phyloP scores from a whole-genome alignment of 768 basidiomycete species.

The Dacryopinax spathularia region DNA sequence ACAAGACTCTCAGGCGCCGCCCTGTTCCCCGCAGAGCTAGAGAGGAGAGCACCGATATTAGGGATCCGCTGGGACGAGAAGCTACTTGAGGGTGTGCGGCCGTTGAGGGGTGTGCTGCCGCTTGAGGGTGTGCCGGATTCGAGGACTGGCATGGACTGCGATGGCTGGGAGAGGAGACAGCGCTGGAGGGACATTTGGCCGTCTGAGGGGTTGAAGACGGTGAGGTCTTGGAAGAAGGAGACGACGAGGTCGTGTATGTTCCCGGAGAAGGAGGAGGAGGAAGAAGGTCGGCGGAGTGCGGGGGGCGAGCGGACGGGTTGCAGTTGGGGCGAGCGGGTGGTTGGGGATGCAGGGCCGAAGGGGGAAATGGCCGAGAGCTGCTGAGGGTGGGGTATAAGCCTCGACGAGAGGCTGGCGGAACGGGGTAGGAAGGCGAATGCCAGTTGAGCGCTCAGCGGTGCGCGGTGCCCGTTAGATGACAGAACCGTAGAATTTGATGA shows the following conservation, averaged over 20 bases:
- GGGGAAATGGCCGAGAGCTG: background rate
- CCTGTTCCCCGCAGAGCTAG: background rate
- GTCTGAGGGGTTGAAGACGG: conserved; percentile 50
- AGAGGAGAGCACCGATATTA: background rate
- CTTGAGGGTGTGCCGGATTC: background rate
- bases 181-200: conserved; percentile 43
- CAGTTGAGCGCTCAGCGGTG: background rate
- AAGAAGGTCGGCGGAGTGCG: background rate
- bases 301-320: background rate
- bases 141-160: background rate
- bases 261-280: background rate
- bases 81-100: background rate
- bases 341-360: background rate
- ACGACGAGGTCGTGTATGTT: background rate
- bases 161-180: background rate
- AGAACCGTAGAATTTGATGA: background rate
- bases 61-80: background rate
- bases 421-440: background rate
- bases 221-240: conserved; percentile 40
- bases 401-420: background rate
- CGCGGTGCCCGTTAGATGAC: background rate
- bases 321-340: background rate
- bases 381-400: conserved; percentile 3
- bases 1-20: conserved; percentile 24
- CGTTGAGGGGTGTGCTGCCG: background rate